These are phyloP conservation scores for Fusarium buharicum DNA, from an alignment of 2,329 filamentous ascomycete genomes.

Conservation along the genomic window DNA sequence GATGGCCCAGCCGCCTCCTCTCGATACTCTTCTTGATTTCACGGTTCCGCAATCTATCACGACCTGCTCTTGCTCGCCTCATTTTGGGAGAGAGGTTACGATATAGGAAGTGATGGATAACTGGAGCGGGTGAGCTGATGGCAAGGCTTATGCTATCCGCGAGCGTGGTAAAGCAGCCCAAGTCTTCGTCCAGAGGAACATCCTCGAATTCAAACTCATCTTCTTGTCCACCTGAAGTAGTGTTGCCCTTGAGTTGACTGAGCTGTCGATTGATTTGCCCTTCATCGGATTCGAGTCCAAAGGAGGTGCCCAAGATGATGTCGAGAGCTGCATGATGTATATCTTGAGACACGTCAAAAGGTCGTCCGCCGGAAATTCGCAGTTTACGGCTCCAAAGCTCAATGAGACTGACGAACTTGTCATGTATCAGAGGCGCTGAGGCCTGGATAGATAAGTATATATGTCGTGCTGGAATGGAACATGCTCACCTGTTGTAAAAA, in stretches of 20 bases:
- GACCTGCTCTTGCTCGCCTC: conserved; percentile 13
- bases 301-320: conserved; percentile 47
- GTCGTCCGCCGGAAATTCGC: conserved; percentile 37
- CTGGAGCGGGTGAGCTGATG: conserved; percentile 13
- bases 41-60: conserved; percentile 15
- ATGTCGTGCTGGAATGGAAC: not conserved
- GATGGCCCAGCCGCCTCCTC: not conserved
- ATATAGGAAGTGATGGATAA: conserved; percentile 25
- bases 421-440: conserved; percentile 47
- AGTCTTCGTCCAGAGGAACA: conserved; percentile 14
- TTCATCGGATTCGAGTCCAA: conserved; percentile 37
- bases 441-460: conserved; percentile 30
- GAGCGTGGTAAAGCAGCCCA: conserved; percentile 14
- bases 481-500: conserved; percentile 28
- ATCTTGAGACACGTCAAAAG: conserved; percentile 47
- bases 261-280: conserved; percentile 13
- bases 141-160: conserved; percentile 20
- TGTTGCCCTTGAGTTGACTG: conserved; percentile 11
- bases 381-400: conserved; percentile 49
- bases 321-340: conserved; percentile 47
- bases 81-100: conserved; percentile 15
- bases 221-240: not conserved
- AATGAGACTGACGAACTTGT: conserved; percentile 45
- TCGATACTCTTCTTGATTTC: conserved; percentile 30
- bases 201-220: conserved; percentile 26